Conservation (phyloP, 148 eudicot genomes). For the Simmondsia chinensis region DNA sequence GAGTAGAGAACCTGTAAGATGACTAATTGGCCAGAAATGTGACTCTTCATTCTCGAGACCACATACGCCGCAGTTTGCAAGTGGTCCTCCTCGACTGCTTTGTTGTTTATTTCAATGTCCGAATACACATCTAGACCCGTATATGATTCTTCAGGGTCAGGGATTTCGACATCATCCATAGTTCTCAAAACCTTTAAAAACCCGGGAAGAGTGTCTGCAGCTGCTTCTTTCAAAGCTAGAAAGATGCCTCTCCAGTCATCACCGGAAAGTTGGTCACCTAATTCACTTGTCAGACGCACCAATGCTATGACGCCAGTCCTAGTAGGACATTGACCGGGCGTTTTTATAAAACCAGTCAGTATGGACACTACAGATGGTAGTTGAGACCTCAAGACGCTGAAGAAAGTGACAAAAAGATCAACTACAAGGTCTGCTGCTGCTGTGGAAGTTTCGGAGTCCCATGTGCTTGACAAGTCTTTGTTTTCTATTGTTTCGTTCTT, state of each 20-base stretch:
- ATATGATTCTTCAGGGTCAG: slow-evolving; percentile 30
- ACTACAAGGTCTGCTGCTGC: slow-evolving; percentile 72
- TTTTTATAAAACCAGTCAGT: slow-evolving; percentile 42
- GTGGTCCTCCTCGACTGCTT: slow-evolving; percentile 54
- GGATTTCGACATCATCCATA: slow-evolving; percentile 54
- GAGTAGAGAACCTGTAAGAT: slow-evolving; percentile 60
- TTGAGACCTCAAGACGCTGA: slow-evolving; percentile 50
- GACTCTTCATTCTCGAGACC: slow-evolving; percentile 76
- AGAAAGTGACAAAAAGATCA: slow-evolving; percentile 63
- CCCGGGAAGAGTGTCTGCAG: slow-evolving; percentile 53
- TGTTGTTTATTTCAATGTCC: slow-evolving; percentile 33
- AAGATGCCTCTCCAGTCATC: slow-evolving; percentile 86
- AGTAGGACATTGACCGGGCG: slow-evolving; percentile 63
- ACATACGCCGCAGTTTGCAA: slow-evolving; percentile 76
- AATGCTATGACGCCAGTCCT: slow-evolving; percentile 69
- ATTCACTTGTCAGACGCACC: slow-evolving; percentile 63
- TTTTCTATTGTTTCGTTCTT: slow-evolving; percentile 22
- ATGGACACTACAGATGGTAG: slow-evolving; percentile 51
- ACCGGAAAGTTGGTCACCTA: slow-evolving; percentile 55
- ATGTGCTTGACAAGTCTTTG: slow-evolving; percentile 31
- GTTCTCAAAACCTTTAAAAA: slow-evolving; percentile 58
- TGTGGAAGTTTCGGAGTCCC: slow-evolving; percentile 78
- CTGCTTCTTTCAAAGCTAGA: slow-evolving; percentile 64
- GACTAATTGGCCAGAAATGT: slow-evolving; percentile 70
- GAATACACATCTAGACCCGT: slow-evolving; percentile 40